These are phyloP conservation scores for Mortierella hygrophila DNA, from an alignment of 192 early-diverging fungal species.

Conservation along the genomic window DNA sequence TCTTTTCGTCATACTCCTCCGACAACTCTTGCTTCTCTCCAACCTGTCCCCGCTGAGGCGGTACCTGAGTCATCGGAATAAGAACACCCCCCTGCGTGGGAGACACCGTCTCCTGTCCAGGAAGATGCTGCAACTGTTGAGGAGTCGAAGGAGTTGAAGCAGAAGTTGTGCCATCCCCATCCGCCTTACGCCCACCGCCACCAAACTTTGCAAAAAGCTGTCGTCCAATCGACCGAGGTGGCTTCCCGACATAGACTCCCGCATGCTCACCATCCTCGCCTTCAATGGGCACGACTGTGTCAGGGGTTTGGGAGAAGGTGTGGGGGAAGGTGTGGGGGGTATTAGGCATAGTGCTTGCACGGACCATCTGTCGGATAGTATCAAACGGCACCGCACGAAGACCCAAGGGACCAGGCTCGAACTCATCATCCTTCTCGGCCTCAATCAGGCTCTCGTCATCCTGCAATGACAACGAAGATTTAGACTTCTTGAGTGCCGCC, in stretches of 20 bases:
- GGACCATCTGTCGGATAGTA: conserved; percentile 47
- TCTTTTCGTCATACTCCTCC: background rate
- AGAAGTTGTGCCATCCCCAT: background rate
- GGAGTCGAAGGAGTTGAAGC: background rate
- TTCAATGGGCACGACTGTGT: background rate
- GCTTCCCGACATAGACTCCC: background rate
- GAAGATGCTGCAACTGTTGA: background rate
- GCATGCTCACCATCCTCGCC: conserved; percentile 2
- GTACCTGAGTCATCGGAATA: background rate
- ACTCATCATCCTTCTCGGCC: conserved; percentile 35
- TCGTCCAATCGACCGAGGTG: background rate
- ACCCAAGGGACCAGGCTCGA: conserved; percentile 44
- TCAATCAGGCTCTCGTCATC: conserved; percentile 12
- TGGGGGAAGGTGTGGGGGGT: background rate
- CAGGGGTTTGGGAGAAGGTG: conserved; percentile 9
- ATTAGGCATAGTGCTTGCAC: conserved; percentile 42
- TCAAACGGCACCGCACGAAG: conserved; percentile 52
- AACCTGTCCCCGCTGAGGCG: background rate
- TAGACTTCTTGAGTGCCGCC: conserved; percentile 26
- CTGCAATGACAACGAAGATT: conserved; percentile 5
- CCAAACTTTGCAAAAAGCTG: background rate
- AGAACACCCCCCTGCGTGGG: background rate
- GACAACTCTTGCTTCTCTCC: background rate
- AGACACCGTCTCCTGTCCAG: background rate
- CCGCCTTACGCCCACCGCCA: background rate